Evolutionary conservation across 192 early-diverging fungal species (phyloP), one percentile per base, ranked within the genome.

Genomic region (Backusella australiensis): DNA sequence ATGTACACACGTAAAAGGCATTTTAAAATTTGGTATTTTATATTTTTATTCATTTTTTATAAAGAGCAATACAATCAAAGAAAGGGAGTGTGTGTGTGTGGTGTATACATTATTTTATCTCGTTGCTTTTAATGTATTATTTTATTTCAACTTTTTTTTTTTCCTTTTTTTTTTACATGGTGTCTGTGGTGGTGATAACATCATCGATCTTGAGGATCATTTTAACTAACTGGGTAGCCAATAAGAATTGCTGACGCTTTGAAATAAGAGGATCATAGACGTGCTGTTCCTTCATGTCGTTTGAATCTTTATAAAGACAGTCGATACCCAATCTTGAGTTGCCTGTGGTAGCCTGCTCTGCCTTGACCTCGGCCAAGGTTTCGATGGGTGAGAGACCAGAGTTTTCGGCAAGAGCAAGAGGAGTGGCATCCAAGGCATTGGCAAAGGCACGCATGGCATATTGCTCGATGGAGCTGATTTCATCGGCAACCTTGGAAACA

Each of bases 361-460:
- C 93, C 88, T 99, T 99, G 75, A 99, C 94, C 38, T 94, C 91
- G 4, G 97, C 94, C 75, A 99, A 87, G 4, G 97, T 96, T 83
- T 99, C 97, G 72, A 99, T 99, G 41, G 98, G 97, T 5, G 93
- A 89, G 32, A 99, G 39, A 4, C 98, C 98, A 78, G 96, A 97
- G 91, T 99, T 99, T 82, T 99, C 97, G 21, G 98, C 96, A 38
- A 99, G 87, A 29, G 82, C 76, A 75, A 75, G 74, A 36, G 74
- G 74, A 6, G 95, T 93, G 15, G 96, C 95, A 78, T 99, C 98
- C 38, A 99, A 89, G 14, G 98, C 98, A 80, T 91, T 86, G 9
- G 97, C 94, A 84, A 99, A 99, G n/a, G 93, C 94, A 78, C 98
- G 92, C 94, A 99, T 98, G n/a, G 98, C 98, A 77, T 99, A 99